phyloP scores from a whole-genome alignment of 2,329 filamentous ascomycete genomes.

The Trichoderma brevicompactum region DNA sequence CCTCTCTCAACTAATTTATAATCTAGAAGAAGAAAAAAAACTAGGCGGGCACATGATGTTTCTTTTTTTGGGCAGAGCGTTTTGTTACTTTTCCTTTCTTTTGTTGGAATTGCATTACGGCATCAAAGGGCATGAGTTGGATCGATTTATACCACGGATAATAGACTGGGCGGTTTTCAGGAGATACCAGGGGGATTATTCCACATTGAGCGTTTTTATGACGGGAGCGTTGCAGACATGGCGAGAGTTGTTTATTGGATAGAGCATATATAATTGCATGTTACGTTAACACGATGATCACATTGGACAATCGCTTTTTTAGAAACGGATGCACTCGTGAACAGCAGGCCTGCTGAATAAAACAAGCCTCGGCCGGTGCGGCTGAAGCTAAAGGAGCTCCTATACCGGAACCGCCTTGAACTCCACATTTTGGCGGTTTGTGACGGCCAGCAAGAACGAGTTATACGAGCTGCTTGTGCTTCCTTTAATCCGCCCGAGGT shows the following conservation, averaged over 20 bases:
- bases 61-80: not conserved
- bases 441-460: too few relatives aligned
- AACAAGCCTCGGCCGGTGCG: slow-evolving; percentile 18
- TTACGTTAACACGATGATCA: too few relatives aligned
- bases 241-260: not conserved
- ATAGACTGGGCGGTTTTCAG: not conserved
- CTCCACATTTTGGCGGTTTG: too few relatives aligned
- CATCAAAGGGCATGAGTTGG: not conserved
- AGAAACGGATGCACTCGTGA: too few relatives aligned
- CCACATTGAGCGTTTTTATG: not conserved
- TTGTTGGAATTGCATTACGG: not conserved
- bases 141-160: not conserved
- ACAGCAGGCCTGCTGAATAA: not conserved
- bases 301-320: not conserved
- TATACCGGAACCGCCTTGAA: too few relatives aligned
- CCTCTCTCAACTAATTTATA: not conserved
- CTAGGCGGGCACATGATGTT: not conserved
- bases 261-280: not conserved
- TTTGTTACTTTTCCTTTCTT: not conserved
- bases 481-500: not conserved
- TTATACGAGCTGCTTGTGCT: not conserved
- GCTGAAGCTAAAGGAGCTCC: slow-evolving; percentile 1
- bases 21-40: not conserved
- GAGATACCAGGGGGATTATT: slow-evolving; percentile 4
- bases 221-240: not conserved